Evolutionary conservation across 2,329 filamentous ascomycete genomes (phyloP).

Genomic region (Zymoseptoria passerinii): DNA sequence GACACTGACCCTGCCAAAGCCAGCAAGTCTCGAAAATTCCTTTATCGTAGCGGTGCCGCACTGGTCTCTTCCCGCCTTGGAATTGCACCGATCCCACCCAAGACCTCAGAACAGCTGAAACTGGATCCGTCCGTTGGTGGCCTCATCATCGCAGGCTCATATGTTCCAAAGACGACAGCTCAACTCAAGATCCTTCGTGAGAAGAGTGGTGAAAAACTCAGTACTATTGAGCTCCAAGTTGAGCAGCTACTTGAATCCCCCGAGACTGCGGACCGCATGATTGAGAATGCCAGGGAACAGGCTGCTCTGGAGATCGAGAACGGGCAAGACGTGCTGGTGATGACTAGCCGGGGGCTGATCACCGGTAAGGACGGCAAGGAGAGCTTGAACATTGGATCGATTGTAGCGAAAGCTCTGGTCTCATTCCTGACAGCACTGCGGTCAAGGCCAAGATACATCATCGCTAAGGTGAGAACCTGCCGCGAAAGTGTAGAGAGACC

Average conservation of each 20-base stretch:
- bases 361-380: slow-evolving; percentile 42
- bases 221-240: slow-evolving; percentile 43
- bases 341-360: slow-evolving; percentile 50
- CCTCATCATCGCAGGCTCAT: slow-evolving; percentile 49
- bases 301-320: slow-evolving; percentile 27
- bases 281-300: slow-evolving; percentile 31
- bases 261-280: slow-evolving; percentile 29
- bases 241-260: slow-evolving; percentile 38
- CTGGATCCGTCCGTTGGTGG: slow-evolving; percentile 38
- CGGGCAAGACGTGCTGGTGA: slow-evolving; percentile 49
- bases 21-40: slow-evolving; percentile 34
- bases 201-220: slow-evolving; percentile 35
- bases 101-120: slow-evolving; percentile 39
- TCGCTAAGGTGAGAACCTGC: slow-evolving; percentile 40
- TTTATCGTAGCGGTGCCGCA: slow-evolving; percentile 41
- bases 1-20: neutral
- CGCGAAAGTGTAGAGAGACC: neutral
- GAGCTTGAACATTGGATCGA: slow-evolving; percentile 48
- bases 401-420: slow-evolving; percentile 46
- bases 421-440: slow-evolving; percentile 41
- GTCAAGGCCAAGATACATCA: slow-evolving; percentile 47
- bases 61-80: slow-evolving; percentile 46
- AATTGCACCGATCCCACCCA: slow-evolving; percentile 44
- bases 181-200: slow-evolving; percentile 41
- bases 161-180: slow-evolving; percentile 52